Conservation (phyloP, 805 yeast species). For the Suhomyces faveliae region DNA sequence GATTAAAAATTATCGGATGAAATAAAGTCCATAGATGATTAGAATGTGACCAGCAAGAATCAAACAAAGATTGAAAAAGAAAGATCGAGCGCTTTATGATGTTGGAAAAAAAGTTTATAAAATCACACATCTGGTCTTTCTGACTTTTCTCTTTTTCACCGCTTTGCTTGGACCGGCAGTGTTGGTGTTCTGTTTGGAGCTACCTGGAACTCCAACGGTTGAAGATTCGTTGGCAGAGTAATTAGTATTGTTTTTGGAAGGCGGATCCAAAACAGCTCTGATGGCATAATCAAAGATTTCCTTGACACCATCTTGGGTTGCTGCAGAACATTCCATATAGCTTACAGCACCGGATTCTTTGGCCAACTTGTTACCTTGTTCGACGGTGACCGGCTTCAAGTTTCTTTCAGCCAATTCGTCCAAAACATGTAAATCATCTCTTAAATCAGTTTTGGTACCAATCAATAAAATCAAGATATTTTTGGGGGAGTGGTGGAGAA, state of each 20-base stretch:
- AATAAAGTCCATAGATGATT: neutral
- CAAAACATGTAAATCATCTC: constrained; percentile 77
- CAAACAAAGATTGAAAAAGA: neutral
- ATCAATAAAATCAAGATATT: constrained; percentile 68
- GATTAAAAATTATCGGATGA: neutral
- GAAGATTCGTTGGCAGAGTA: constrained; percentile 15
- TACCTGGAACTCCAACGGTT: constrained; percentile 10
- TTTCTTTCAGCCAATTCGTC: constrained; percentile 65
- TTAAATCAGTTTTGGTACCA: constrained; percentile 86
- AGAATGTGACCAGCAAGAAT: neutral
- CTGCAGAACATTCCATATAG: constrained; percentile 87
- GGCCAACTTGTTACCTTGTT: constrained; percentile 67
- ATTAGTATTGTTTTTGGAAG: constrained; percentile 21
- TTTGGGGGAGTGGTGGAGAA: constrained; percentile 76
- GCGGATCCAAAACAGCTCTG: constrained; percentile 60
- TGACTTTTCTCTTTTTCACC: constrained; percentile 27
- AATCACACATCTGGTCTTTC: constrained; percentile 39
- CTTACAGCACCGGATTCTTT: constrained; percentile 68
- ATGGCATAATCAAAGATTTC: constrained; percentile 84
- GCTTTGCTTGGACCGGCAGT: constrained; percentile 7
- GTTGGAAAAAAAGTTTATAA: constrained; percentile 21
- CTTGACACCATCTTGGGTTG: constrained; percentile 82
- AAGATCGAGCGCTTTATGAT: neutral
- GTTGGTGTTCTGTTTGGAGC: constrained; percentile 4
- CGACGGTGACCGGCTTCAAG: constrained; percentile 56